A percentile compares a stretch with the other conserved stretches of the same genome.
These are phyloP conservation scores for Tuber calosporum DNA, from an alignment of 495 filamentous ascomycete species.

Conservation along the genomic window DNA sequence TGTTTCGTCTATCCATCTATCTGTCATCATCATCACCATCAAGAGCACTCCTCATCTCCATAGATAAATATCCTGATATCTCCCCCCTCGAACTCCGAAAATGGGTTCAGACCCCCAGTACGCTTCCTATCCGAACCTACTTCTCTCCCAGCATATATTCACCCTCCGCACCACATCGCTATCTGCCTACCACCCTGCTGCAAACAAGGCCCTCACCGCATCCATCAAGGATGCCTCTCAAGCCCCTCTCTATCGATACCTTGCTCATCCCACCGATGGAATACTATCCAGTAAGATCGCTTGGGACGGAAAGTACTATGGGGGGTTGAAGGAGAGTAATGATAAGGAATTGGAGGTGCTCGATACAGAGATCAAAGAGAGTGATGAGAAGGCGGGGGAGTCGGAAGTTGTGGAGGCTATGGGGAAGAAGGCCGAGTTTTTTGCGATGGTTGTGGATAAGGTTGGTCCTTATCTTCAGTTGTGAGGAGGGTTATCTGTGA, in stretches of 20 bases:
- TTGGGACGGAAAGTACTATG: conserved; percentile 87
- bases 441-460: conserved; percentile 90
- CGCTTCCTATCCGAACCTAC: conserved; percentile 85
- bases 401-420: conserved; percentile 86
- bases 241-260: conserved; percentile 90
- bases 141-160: conserved; percentile 94
- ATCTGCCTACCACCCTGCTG: conserved; percentile 60
- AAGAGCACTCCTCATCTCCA: conserved; percentile 11
- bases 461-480: conserved; percentile 47
- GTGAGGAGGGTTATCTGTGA: not conserved
- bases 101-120: conserved; percentile 98
- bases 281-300: conserved; percentile 55
- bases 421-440: conserved; percentile 93
- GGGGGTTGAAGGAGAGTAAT: conserved; percentile 77
- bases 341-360: conserved; percentile 82
- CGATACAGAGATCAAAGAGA: conserved; percentile 92
- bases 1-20: conserved; percentile 4
- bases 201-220: conserved; percentile 76
- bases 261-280: conserved; percentile 89
- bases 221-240: conserved; percentile 89
- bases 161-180: conserved; percentile 85
- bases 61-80: not conserved
- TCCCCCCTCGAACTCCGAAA: conserved; percentile 40
- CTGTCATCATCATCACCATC: conserved; percentile 19
- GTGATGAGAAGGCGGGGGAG: conserved; percentile 88